These are phyloP conservation scores for Crithidia sp. DNA, from an alignment of 208 protist species.

Conservation along the genomic window DNA sequence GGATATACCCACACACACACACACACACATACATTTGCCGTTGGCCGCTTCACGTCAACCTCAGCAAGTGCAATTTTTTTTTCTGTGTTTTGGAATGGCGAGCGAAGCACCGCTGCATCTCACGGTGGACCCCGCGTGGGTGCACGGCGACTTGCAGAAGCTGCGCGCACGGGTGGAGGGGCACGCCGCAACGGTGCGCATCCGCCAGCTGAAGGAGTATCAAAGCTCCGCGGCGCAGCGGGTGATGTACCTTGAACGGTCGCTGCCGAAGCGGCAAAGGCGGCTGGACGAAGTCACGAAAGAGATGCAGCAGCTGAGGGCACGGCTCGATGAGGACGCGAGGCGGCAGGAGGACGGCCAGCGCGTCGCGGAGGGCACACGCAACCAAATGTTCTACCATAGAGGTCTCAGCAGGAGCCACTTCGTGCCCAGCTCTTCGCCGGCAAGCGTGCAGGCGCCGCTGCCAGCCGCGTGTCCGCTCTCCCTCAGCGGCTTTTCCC, in stretches of 20 bases:
- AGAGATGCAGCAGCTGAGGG: constrained; percentile 22
- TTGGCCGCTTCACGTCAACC: too few relatives aligned
- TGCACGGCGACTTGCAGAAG: constrained; percentile 69
- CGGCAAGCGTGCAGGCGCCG: neutral
- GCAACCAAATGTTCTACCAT: constrained; percentile 37
- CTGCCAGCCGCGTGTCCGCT: constrained; percentile 2
- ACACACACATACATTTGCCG: too few relatives aligned
- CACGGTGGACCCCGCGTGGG: constrained; percentile 41
- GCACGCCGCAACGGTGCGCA: constrained; percentile 5
- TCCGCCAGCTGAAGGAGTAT: constrained; percentile 40
- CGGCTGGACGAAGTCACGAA: constrained; percentile 25
- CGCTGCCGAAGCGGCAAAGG: constrained; percentile 2
- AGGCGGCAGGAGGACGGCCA: constrained; percentile 20
- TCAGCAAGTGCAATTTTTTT: neutral
- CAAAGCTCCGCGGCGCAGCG: constrained; percentile 12
- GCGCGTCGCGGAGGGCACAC: constrained; percentile 14
- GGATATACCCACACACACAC: too few relatives aligned
- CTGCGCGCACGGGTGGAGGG: constrained; percentile 35
- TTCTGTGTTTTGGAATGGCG: constrained; percentile 12
- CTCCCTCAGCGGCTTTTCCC: constrained; percentile 20
- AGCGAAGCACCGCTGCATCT: neutral
- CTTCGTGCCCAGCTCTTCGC: neutral
- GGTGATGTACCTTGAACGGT: constrained; percentile 14
- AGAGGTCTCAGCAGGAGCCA: constrained; percentile 21
- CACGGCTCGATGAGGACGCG: constrained; percentile 19